Percentiles rank a stretch among this genome's conserved stretches.
These are phyloP conservation scores for Phytomonas sp. DNA, from an alignment of 208 protist species.

Conservation along the genomic window DNA sequence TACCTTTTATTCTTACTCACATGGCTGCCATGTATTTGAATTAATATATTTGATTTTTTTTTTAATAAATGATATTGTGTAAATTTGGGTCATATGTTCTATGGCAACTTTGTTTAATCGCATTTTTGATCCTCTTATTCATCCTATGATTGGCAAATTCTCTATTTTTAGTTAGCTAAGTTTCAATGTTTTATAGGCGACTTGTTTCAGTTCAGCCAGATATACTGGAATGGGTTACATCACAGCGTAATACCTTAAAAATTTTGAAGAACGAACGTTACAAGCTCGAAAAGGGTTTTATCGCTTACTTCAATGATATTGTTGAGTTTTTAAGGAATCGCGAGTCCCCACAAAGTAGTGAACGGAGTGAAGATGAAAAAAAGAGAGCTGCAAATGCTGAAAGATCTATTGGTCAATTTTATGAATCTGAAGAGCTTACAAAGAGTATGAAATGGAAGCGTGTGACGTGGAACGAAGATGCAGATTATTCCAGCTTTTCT, in stretches of 20 bases:
- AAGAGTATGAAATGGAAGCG: constrained; percentile 91
- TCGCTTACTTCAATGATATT: constrained; percentile 53
- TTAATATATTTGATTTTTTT: no score
- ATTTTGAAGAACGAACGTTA: constrained; percentile 40
- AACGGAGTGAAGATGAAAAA: constrained; percentile 15
- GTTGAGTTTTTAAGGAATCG: constrained; percentile 23
- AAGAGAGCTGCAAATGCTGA: constrained; percentile 10
- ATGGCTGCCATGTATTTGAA: no score
- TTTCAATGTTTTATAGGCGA: constrained; percentile 20
- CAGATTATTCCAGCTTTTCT: constrained; percentile 82
- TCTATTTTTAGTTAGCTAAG: not conserved
- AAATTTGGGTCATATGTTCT: no score
- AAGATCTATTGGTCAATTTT: constrained; percentile 70
- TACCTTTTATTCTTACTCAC: no score
- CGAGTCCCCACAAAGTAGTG: constrained; percentile 3
- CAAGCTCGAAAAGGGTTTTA: constrained; percentile 74
- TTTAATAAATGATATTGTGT: no score
- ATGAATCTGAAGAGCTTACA: constrained; percentile 84
- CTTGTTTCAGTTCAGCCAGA: constrained; percentile 54
- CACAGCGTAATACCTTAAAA: constrained; percentile 28
- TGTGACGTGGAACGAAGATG: constrained; percentile 86
- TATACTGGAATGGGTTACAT: constrained; percentile 55
- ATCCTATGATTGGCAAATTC: not conserved
- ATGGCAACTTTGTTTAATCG: not conserved
- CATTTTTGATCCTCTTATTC: not conserved